A percentile compares a stretch with the other conserved stretches of the same genome.
Conservation (phyloP, 176 grass and related monocot genomes). For the Triticum urartu region DNA sequence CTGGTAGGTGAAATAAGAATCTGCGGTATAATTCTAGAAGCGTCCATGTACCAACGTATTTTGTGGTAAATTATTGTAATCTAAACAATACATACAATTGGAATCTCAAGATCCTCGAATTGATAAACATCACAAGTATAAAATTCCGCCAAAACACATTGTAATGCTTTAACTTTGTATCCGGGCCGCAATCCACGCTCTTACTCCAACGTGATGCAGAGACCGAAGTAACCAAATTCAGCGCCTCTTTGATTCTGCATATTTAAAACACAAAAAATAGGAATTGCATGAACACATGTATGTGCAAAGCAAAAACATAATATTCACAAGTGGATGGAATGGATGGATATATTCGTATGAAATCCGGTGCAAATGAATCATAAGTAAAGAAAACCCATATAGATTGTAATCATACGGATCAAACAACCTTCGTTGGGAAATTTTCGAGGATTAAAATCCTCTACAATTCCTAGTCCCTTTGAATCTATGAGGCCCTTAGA, state of each 20-base stretch:
- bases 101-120: background rate
- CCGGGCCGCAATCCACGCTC: fast-evolving
- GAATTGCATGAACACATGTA: background rate
- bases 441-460: background rate
- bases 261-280: background rate
- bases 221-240: background rate
- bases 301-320: background rate
- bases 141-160: background rate
- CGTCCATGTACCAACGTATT: background rate
- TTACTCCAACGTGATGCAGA: background rate
- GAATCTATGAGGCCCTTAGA: background rate
- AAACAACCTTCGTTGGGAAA: background rate
- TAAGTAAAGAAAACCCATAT: background rate
- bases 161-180: background rate
- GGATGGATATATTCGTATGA: background rate
- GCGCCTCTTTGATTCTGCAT: background rate
- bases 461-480: background rate
- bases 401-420: background rate
- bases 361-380: background rate
- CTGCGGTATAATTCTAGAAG: background rate
- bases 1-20: background rate
- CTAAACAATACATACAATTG: background rate
- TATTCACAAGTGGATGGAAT: background rate
- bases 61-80: background rate
- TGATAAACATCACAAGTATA: background rate